Conservation (phyloP, 2,329 filamentous ascomycete genomes). For the Fusarium tupiense region DNA sequence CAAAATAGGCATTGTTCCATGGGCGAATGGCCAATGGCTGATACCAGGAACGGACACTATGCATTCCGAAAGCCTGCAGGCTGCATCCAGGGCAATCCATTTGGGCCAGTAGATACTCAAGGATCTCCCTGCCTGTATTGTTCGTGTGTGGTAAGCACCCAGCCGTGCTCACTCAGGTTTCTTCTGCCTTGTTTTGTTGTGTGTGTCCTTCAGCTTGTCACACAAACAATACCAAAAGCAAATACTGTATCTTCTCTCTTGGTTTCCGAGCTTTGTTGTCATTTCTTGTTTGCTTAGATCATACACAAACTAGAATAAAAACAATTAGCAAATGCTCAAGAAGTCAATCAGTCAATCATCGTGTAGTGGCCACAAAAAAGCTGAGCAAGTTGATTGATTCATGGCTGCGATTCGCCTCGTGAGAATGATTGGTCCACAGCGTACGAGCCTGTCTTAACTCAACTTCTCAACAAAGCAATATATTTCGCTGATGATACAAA, state of each 20-base stretch:
- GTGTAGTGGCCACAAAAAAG: not conserved
- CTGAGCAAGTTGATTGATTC: not conserved
- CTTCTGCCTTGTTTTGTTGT: constrained; percentile 1
- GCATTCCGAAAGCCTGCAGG: constrained; percentile 5
- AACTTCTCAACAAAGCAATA: constrained; percentile 19
- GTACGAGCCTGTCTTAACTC: not conserved
- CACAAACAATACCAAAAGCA: not conserved
- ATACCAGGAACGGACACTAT: constrained; percentile 3
- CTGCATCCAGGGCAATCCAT: constrained; percentile 2
- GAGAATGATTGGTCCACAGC: constrained; percentile 19
- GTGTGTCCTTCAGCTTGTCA: not conserved
- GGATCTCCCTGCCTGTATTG: constrained; percentile 5
- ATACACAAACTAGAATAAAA: not conserved
- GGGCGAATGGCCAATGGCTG: not conserved
- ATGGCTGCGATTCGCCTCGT: constrained; percentile 7
- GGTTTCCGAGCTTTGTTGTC: not conserved
- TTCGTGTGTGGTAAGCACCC: not conserved
- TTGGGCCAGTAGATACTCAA: constrained; percentile 7
- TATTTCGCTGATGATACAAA: not conserved
- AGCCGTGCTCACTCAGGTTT: not conserved
- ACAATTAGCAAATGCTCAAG: not conserved
- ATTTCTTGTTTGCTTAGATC: not conserved
- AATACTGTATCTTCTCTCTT: not conserved
- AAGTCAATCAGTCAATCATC: not conserved
- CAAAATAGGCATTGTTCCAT: not conserved